Evolutionary conservation across 495 filamentous ascomycete species (phyloP), one percentile per base, ranked within the genome.

Genomic region (Penicillium alfredii): DNA sequence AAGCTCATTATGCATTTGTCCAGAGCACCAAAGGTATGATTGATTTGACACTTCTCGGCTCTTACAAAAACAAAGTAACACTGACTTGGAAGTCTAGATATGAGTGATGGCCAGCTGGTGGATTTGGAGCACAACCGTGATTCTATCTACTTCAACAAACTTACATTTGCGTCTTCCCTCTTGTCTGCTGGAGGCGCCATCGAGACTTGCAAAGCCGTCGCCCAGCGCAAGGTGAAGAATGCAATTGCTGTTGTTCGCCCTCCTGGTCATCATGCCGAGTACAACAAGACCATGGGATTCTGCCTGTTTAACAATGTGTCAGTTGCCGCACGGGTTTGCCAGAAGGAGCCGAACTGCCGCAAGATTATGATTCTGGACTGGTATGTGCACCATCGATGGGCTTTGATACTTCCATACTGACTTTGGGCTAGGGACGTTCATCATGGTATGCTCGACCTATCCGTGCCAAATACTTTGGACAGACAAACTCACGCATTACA

Each of bases 301-400:
- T 98, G 92, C 58, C 64, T 97, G 10, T 96, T 95, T 57, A 94
- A 99, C 62, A 99, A 99, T 61, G 93, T 96, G 8, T 83, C 82
- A 18, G 82, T 99, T 35, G 88, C 88, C 1, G 81, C 88, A 6
- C 80, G 77, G 34, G 83, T 89, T 30, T 93, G 88, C 45, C 87
- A 89, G 55, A 58, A 63, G 17, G 76, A 82, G 25, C 85, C 81
- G 41, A 61, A 61, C 0, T 94, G 87, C 54, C 80, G 87, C 22
- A 96, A 93, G 60, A 72, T 97, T 18, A 55, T 97, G 33, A 92
- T 99, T 47, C 69, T 99, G 15, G 92, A 99, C 50, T 99, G 92
- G 92, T 92, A 82, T 56, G 86, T 81, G 11, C 30, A 29, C 4
- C 8, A 11, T 3, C 8, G 13, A 23, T 23, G 1, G 20, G 9